Conservation (phyloP, 2,329 filamentous ascomycete species). For the Colletotrichum shisoi region DNA sequence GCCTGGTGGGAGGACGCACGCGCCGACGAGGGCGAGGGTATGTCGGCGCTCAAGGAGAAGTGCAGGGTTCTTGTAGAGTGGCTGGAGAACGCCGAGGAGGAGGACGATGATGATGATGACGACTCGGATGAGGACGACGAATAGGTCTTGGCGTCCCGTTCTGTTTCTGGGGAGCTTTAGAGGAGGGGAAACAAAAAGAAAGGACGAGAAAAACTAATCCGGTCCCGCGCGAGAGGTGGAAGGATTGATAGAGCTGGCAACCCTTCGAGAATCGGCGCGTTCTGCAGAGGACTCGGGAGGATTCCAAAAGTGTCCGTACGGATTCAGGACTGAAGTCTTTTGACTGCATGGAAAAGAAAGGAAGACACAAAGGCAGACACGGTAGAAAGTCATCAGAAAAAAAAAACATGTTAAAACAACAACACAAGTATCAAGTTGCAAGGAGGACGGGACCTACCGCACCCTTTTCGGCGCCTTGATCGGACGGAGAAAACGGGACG, state of each 20-base stretch:
- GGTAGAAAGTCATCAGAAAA: neutral
- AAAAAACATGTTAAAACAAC: neutral
- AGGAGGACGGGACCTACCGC: no score
- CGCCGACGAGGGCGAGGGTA: constrained; percentile 70
- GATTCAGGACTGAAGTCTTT: neutral
- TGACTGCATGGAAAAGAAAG: neutral
- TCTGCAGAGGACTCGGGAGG: neutral
- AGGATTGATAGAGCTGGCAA: neutral
- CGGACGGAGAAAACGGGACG: no score
- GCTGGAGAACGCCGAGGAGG: constrained; percentile 77
- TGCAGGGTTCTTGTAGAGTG: constrained; percentile 84
- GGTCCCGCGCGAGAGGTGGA: neutral
- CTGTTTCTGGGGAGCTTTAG: constrained; percentile 1
- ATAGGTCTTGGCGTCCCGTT: constrained; percentile 31
- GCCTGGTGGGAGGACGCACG: constrained; percentile 85
- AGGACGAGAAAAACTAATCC: no score
- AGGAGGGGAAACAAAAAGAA: neutral
- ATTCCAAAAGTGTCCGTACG: neutral
- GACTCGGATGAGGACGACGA: constrained; percentile 50
- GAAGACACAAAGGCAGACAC: neutral
- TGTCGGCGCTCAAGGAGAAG: constrained; percentile 75
- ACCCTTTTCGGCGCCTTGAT: no score
- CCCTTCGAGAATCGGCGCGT: neutral
- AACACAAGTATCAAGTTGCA: no score
- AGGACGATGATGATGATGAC: constrained; percentile 74